phyloP scores from a whole-genome alignment of 2,329 filamentous ascomycete genomes.

The Trichoderma sp. region DNA sequence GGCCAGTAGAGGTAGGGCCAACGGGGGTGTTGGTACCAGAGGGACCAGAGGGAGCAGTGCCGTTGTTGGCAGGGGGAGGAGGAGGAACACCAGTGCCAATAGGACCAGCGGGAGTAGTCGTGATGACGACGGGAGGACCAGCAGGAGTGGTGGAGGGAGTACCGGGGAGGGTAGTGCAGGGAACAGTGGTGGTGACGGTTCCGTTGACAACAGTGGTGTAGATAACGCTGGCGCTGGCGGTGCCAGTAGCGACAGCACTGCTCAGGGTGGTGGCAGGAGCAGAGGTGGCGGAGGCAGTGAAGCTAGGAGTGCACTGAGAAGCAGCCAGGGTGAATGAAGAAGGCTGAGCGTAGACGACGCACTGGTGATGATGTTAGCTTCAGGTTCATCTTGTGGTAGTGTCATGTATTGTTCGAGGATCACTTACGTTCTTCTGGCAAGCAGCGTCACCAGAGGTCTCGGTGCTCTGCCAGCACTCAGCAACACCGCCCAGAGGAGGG shows the following conservation, averaged over 20 bases:
- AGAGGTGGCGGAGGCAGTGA: constrained; percentile 18
- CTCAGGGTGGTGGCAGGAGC: constrained; percentile 1
- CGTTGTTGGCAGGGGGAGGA: constrained; percentile 11
- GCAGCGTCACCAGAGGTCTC: constrained; percentile 42
- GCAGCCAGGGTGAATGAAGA: constrained; percentile 37
- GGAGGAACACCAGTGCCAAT: constrained; percentile 2
- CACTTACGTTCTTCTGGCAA: constrained; percentile 46
- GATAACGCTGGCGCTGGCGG: neutral
- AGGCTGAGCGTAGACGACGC: constrained; percentile 42
- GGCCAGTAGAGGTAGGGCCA: constrained; percentile 7
- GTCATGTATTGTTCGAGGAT: neutral
- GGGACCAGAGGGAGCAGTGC: constrained; percentile 4
- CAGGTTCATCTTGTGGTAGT: no score
- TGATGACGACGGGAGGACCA: neutral
- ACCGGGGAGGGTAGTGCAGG: neutral
- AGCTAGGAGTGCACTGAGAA: constrained; percentile 35
- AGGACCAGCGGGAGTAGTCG: neutral
- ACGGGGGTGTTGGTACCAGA: constrained; percentile 8
- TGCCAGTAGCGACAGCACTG: neutral
- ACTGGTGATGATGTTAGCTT: constrained; percentile 28
- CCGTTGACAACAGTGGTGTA: neutral
- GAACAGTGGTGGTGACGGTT: neutral
- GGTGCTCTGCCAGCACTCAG: constrained; percentile 42
- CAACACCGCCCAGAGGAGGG: constrained; percentile 37
- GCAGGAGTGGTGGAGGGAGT: neutral